These are phyloP conservation scores for Euphrasia arctica DNA, from an alignment of 305 asterid species.

Conservation along the genomic window DNA sequence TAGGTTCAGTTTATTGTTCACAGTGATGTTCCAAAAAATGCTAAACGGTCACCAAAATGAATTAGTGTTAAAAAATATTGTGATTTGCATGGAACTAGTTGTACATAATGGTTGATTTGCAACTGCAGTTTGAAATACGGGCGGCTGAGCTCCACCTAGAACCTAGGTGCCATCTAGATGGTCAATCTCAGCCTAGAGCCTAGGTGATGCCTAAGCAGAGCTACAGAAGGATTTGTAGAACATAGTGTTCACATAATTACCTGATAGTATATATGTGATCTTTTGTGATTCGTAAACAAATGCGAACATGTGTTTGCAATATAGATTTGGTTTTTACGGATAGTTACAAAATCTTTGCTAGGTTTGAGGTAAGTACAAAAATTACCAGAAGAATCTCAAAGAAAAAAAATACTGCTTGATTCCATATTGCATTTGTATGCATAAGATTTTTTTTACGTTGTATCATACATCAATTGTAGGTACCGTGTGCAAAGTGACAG, in stretches of 20 bases:
- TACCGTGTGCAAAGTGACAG: slow-evolving; percentile 92
- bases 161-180: too few relatives aligned
- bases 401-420: neutral
- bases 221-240: too few relatives aligned
- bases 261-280: slow-evolving; percentile 1
- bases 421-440: neutral
- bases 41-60: too few relatives aligned
- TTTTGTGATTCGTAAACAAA: neutral
- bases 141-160: too few relatives aligned
- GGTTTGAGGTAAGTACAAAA: too few relatives aligned
- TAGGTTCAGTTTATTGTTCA: neutral
- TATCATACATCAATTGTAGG: slow-evolving; percentile 41
- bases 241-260: neutral
- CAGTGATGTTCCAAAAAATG: too few relatives aligned
- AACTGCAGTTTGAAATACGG: too few relatives aligned
- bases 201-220: too few relatives aligned
- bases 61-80: too few relatives aligned
- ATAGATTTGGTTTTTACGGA: neutral
- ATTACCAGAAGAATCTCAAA: neutral
- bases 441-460: neutral
- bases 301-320: neutral
- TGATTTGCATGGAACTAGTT: too few relatives aligned
- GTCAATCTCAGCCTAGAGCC: too few relatives aligned
- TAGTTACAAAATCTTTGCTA: neutral
- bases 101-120: too few relatives aligned